These are phyloP conservation scores for Daucus carota DNA, from an alignment of 129 eudicot species.

Conservation along the genomic window DH1_v3.0 NC_030383.2:735001-735500, in stretches of 20 bases:
- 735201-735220: slow-evolving; percentile 41
- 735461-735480: slow-evolving; percentile 95
- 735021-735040: slow-evolving; percentile 32
- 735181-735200: slow-evolving; percentile 62
- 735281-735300: slow-evolving; percentile 70
- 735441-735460: slow-evolving; percentile 90
- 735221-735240: slow-evolving; percentile 62
- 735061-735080: slow-evolving; percentile 31
- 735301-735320: slow-evolving; percentile 16
- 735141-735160: not conserved
- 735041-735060: slow-evolving; percentile 23
- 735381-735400: not conserved
- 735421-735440: slow-evolving; percentile 58
- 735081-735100: slow-evolving; percentile 28
- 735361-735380: not conserved
- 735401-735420: slow-evolving; percentile 11
- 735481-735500: slow-evolving; percentile 59
- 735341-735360: not conserved
- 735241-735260: slow-evolving; percentile 53
- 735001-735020: slow-evolving; percentile 43
- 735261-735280: slow-evolving; percentile 62
- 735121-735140: slow-evolving; percentile 3
- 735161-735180: slow-evolving; percentile 15
- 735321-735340: not conserved
- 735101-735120: slow-evolving; percentile 20